These are phyloP conservation scores for Rubia occidens DNA, from an alignment of 305 asterid species.

Conservation along the genomic window DNA sequence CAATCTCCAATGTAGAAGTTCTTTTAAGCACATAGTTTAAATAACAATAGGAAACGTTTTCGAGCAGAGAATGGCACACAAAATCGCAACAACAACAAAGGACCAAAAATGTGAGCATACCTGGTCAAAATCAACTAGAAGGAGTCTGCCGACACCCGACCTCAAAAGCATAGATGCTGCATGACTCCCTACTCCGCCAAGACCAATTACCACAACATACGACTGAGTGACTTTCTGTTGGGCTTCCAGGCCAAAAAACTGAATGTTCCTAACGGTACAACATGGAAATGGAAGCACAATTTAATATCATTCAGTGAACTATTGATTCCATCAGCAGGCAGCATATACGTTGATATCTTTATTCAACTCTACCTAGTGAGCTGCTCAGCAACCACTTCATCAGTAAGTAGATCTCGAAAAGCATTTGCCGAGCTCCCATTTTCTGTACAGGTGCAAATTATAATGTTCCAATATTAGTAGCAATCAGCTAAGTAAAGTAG, in stretches of 20 bases:
- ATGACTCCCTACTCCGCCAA: slow-evolving; percentile 99
- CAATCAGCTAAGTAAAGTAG: slow-evolving; percentile 1
- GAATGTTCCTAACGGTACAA: slow-evolving; percentile 61
- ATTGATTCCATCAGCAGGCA: slow-evolving; percentile 5
- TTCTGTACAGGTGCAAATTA: neutral
- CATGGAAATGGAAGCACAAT: slow-evolving; percentile 12
- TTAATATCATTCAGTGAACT: neutral
- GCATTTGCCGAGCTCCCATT: slow-evolving; percentile 8
- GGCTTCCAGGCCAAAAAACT: slow-evolving; percentile 78
- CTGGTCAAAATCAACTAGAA: slow-evolving; percentile 97
- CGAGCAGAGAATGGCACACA: neutral
- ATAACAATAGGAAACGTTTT: neutral
- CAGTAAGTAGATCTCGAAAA: slow-evolving; percentile 48
- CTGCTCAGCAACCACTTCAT: slow-evolving; percentile 91
- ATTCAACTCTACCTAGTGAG: slow-evolving; percentile 57
- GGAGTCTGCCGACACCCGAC: slow-evolving; percentile 87
- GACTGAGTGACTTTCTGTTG: slow-evolving; percentile 74
- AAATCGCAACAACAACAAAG: neutral
- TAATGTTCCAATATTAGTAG: neutral
- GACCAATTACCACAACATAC: slow-evolving; percentile 91
- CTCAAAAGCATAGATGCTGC: slow-evolving; percentile 98
- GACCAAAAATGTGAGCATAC: slow-evolving; percentile 21
- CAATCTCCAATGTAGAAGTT: neutral
- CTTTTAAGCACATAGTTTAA: neutral
- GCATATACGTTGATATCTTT: neutral